Evolutionary conservation across 371 early-diverging fungal species (phyloP).

Genomic region (Syncephalis fuscata): DNA sequence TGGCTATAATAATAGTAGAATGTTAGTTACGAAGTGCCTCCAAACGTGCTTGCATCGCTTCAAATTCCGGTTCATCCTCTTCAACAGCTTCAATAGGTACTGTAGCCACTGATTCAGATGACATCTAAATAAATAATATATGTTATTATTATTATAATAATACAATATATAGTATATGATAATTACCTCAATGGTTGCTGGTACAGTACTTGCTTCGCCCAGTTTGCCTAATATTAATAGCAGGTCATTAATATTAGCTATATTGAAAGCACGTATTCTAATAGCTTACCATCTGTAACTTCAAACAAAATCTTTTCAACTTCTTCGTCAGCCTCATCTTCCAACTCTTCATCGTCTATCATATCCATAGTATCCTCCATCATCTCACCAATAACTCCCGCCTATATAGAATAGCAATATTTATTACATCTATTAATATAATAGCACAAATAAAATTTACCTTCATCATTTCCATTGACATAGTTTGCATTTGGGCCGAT

Average conservation of each 20-base stretch:
- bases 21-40: constrained; percentile 30
- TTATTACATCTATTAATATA: neutral
- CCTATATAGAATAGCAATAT: constrained; percentile 22
- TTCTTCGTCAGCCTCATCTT: constrained; percentile 89
- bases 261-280: constrained; percentile 1
- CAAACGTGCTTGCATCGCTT: constrained; percentile 72
- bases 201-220: constrained; percentile 46
- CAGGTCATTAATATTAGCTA: neutral
- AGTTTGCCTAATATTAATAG: constrained; percentile 29
- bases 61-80: constrained; percentile 58
- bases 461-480: constrained; percentile 92
- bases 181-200: constrained; percentile 26
- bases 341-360: constrained; percentile 77
- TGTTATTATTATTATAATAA: neutral
- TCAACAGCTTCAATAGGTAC: constrained; percentile 25
- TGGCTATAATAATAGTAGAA: too few species aligned
- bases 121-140: constrained; percentile 1
- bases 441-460: constrained; percentile 17
- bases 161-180: neutral
- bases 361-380: constrained; percentile 76
- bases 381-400: constrained; percentile 93
- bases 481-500: constrained; percentile 63
- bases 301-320: constrained; percentile 78
- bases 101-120: constrained; percentile 10
- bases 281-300: constrained; percentile 82